These are phyloP conservation scores for Calonectria fujianensis DNA, from an alignment of 2,329 filamentous ascomycete genomes.

Conservation along the genomic window DNA sequence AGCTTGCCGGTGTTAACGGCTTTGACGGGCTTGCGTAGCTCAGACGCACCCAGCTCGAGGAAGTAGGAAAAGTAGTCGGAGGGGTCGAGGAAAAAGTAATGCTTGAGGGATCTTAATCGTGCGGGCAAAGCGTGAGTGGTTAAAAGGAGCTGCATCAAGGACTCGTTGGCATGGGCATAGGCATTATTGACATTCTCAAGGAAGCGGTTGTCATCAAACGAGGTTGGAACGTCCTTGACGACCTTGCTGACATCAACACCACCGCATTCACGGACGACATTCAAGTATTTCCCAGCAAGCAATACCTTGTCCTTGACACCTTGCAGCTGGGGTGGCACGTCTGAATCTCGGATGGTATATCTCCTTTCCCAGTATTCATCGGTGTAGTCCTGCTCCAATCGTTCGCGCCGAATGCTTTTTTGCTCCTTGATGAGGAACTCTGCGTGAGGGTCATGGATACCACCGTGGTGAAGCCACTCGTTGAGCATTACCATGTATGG, in stretches of 20 bases:
- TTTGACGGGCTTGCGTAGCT: conserved; percentile 92
- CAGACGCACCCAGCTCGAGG: conserved; percentile 90
- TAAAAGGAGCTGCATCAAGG: conserved; percentile 90
- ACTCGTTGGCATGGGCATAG: conserved; percentile 96
- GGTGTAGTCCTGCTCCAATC: conserved; percentile 95
- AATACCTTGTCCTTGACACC: conserved; percentile 95
- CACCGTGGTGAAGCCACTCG: conserved; percentile 97
- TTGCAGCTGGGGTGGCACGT: conserved; percentile 93
- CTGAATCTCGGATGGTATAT: conserved; percentile 93
- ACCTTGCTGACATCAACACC: conserved; percentile 95
- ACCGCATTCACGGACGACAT: conserved; percentile 97
- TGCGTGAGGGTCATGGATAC: conserved; percentile 93
- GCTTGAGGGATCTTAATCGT: conserved; percentile 91
- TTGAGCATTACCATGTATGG: conserved; percentile 99
- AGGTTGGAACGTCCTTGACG: conserved; percentile 90
- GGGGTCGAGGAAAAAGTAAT: conserved; percentile 99
- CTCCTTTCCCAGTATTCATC: conserved; percentile 99
- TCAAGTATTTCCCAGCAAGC: conserved; percentile 96
- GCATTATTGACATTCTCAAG: conserved; percentile 96
- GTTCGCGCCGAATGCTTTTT: conserved; percentile 93
- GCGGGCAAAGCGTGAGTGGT: conserved; percentile 94
- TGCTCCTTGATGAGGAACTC: conserved; percentile 98
- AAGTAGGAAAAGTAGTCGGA: conserved; percentile 99
- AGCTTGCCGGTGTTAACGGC: conserved; percentile 94
- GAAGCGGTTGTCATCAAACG: conserved; percentile 93